Evolutionary conservation across 2,329 filamentous ascomycete species (phyloP).

Genomic region (Pseudogymnoascus sp.): DNA sequence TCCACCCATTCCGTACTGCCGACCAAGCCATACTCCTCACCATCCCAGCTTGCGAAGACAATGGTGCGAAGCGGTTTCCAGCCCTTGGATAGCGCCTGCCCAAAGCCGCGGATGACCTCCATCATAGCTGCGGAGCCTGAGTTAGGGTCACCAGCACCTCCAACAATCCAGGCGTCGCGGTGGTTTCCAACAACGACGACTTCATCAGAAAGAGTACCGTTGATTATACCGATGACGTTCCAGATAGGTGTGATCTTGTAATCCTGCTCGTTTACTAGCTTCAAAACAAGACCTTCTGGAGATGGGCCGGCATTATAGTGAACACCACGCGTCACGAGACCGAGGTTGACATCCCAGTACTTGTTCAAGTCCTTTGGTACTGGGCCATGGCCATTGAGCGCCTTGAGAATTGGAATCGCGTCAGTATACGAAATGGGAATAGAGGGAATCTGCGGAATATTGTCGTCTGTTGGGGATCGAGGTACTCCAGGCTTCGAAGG

Average conservation of each 20-base stretch:
- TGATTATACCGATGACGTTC: conserved; percentile 89
- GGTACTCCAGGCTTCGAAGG: conserved; percentile 84
- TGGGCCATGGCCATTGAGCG: conserved; percentile 81
- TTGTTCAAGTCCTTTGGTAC: conserved; percentile 64
- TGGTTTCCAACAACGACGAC: conserved; percentile 89
- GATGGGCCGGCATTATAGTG: conserved; percentile 63
- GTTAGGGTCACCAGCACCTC: conserved; percentile 77
- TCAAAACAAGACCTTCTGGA: conserved; percentile 58
- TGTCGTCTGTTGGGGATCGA: conserved; percentile 58
- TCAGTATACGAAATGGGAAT: conserved; percentile 84
- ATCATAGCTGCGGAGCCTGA: conserved; percentile 72
- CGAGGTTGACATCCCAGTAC: conserved; percentile 54
- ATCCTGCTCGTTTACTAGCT: conserved; percentile 69
- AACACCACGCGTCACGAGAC: conserved; percentile 56
- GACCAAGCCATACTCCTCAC: conserved; percentile 69
- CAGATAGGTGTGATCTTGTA: conserved; percentile 76
- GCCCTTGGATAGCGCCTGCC: conserved; percentile 58
- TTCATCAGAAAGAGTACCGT: conserved; percentile 75
- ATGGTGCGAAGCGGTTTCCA: conserved; percentile 86
- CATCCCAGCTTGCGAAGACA: conserved; percentile 71
- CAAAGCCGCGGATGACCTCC: conserved; percentile 68
- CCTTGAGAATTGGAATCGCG: conserved; percentile 77
- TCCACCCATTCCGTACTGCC: conserved; percentile 85
- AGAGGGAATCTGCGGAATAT: conserved; percentile 79
- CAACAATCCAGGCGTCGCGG: conserved; percentile 80